phyloP scores from a whole-genome alignment of 192 early-diverging fungal species.

The Chytriomyces hyalinus region DNA sequence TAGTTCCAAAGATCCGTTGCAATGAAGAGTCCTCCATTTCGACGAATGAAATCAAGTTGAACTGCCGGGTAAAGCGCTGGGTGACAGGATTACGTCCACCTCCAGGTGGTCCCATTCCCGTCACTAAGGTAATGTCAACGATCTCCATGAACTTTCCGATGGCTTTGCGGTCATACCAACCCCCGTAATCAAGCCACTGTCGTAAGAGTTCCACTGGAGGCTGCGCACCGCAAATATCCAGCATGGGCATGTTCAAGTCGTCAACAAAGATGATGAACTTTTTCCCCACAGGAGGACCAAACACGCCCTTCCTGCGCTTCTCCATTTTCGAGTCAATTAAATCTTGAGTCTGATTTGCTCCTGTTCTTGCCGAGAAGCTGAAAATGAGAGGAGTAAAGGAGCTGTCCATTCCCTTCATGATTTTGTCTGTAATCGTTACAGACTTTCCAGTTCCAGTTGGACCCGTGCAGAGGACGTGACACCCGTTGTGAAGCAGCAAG shows the following conservation, averaged over 20 bases:
- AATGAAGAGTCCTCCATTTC: conserved; percentile 64
- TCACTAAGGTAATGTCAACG: conserved; percentile 62
- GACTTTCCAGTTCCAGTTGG: conserved; percentile 68
- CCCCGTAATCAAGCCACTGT: conserved; percentile 69
- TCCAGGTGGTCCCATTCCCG: conserved; percentile 68
- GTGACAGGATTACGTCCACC: conserved; percentile 67
- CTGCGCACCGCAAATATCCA: conserved; percentile 66
- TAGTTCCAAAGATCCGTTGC: conserved; percentile 60
- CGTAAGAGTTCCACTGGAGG: conserved; percentile 66
- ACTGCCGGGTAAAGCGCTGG: conserved; percentile 58
- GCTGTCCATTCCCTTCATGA: conserved; percentile 59
- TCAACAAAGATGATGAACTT: conserved; percentile 63
- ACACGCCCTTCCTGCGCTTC: conserved; percentile 67
- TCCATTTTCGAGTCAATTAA: conserved; percentile 69
- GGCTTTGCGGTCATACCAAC: conserved; percentile 66
- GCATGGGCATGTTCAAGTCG: conserved; percentile 67
- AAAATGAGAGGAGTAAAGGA: conserved; percentile 57
- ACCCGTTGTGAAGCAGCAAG: conserved; percentile 56
- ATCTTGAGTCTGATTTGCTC: conserved; percentile 68
- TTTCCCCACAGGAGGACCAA: conserved; percentile 68
- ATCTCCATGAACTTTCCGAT: conserved; percentile 69
- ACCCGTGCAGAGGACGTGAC: conserved; percentile 60
- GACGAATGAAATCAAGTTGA: conserved; percentile 63
- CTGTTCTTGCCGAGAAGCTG: conserved; percentile 66
- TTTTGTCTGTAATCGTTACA: conserved; percentile 65